These are phyloP conservation scores for Neoboletus subvelutipes DNA, from an alignment of 768 basidiomycete species.

Conservation along the genomic window DNA sequence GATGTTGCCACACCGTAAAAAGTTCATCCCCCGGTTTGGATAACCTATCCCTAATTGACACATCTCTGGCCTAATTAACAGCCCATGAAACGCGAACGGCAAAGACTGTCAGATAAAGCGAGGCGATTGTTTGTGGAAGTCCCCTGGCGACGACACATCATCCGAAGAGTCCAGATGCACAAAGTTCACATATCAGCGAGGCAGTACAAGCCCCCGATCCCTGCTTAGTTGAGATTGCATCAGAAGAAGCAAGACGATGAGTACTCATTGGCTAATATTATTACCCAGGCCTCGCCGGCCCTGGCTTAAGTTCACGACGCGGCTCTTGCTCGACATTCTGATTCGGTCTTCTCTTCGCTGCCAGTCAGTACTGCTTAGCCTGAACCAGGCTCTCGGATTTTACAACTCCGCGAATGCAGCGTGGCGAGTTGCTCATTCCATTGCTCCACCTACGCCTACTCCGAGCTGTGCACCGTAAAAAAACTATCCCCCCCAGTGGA, in stretches of 20 bases:
- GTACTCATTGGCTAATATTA: constrained; percentile 25
- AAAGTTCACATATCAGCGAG: constrained; percentile 28
- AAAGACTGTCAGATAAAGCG: constrained; percentile 23
- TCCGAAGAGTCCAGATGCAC: constrained; percentile 10
- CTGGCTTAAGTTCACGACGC: constrained; percentile 12
- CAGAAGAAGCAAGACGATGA: constrained; percentile 9
- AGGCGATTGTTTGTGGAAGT: constrained; percentile 18
- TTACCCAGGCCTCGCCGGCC: constrained; percentile 22
- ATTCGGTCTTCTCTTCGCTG: background rate
- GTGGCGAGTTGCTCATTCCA: constrained; percentile 17
- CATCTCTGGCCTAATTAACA: constrained; percentile 30
- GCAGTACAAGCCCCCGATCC: constrained; percentile 23
- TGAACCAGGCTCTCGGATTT: constrained; percentile 4
- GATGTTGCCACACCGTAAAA: constrained; percentile 25
- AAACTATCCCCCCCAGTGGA: background rate
- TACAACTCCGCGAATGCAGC: constrained; percentile 34
- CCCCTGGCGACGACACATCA: constrained; percentile 25
- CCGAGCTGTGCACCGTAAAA: background rate
- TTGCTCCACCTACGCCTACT: constrained; percentile 4
- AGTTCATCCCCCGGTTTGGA: constrained; percentile 29
- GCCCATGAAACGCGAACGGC: constrained; percentile 31
- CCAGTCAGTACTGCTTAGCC: background rate
- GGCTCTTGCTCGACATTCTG: constrained; percentile 2
- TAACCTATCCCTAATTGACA: constrained; percentile 29
- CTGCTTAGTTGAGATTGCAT: constrained; percentile 17